phyloP scores from a whole-genome alignment of 495 filamentous ascomycete species.

The Neurospora sp. region DNA sequence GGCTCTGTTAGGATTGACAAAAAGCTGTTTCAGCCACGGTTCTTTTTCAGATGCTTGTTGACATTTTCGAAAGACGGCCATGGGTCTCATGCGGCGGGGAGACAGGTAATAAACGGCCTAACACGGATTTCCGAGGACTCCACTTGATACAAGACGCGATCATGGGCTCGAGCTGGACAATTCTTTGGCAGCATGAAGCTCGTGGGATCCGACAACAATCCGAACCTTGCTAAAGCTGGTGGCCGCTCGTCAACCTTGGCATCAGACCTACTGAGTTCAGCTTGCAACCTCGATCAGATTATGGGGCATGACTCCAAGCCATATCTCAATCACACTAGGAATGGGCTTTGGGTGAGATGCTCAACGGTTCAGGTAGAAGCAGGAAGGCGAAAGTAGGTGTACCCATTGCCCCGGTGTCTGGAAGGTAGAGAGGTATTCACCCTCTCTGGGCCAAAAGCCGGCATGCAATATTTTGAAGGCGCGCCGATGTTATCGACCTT shows the following conservation, averaged over 20 bases:
- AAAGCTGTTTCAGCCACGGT: neutral
- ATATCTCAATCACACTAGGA: neutral
- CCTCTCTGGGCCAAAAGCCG: neutral
- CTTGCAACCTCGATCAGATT: neutral
- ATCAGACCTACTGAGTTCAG: neutral
- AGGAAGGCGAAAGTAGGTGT: neutral
- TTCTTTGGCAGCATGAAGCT: neutral
- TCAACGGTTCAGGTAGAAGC: neutral
- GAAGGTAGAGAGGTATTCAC: neutral
- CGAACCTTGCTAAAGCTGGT: neutral
- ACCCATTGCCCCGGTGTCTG: neutral
- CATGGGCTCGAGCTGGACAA: neutral
- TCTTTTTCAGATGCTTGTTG: neutral
- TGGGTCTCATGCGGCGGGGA: neutral
- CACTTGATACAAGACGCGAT: neutral
- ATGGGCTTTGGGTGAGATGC: neutral
- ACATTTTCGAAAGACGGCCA: neutral
- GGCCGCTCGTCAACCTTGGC: neutral
- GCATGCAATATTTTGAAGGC: neutral
- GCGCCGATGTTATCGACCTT: neutral
- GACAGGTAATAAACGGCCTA: neutral
- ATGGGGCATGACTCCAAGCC: neutral
- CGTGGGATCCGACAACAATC: neutral
- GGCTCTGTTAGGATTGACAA: neutral
- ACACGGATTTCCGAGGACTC: neutral